Conservation (phyloP, 1,139 yeast species). For the Arxiozyma bovina region DNA sequence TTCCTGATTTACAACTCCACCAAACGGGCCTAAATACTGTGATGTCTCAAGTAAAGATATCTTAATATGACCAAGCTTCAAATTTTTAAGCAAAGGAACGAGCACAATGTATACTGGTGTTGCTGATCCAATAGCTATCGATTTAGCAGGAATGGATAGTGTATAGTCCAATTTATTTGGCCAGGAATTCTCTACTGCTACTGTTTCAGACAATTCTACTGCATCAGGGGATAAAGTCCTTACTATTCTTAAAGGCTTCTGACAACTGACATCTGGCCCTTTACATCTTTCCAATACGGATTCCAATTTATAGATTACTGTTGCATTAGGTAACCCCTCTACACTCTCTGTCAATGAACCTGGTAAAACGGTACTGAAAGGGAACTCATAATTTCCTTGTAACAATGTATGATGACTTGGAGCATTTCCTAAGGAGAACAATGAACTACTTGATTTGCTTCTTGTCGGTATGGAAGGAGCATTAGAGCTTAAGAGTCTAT, state of each 20-base stretch:
- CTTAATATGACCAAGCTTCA: slow-evolving; percentile 62
- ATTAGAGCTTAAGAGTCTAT: slow-evolving; percentile 2
- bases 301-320: slow-evolving; percentile 66
- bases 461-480: slow-evolving; percentile 14
- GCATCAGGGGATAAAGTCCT: slow-evolving; percentile 85
- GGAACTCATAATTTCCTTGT: slow-evolving; percentile 83
- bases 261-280: slow-evolving; percentile 52
- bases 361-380: slow-evolving; percentile 77
- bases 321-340: slow-evolving; percentile 83
- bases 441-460: slow-evolving; percentile 28
- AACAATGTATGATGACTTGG: slow-evolving; percentile 36
- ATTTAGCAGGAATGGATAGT: slow-evolving; percentile 77
- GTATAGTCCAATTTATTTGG: slow-evolving; percentile 89
- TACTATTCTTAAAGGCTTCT: slow-evolving; percentile 71
- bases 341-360: slow-evolving; percentile 82
- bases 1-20: slow-evolving; percentile 50
- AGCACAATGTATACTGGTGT: slow-evolving; percentile 62
- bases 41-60: slow-evolving; percentile 60
- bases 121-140: slow-evolving; percentile 80
- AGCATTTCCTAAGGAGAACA: slow-evolving; percentile 26
- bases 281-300: slow-evolving; percentile 81
- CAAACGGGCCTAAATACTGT: slow-evolving; percentile 49
- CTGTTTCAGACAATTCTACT: slow-evolving; percentile 80
- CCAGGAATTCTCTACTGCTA: slow-evolving; percentile 94
- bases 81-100: slow-evolving; percentile 76